phyloP scores from a whole-genome alignment of 2,329 filamentous ascomycete species.

The Colletotrichum sp. region DNA sequence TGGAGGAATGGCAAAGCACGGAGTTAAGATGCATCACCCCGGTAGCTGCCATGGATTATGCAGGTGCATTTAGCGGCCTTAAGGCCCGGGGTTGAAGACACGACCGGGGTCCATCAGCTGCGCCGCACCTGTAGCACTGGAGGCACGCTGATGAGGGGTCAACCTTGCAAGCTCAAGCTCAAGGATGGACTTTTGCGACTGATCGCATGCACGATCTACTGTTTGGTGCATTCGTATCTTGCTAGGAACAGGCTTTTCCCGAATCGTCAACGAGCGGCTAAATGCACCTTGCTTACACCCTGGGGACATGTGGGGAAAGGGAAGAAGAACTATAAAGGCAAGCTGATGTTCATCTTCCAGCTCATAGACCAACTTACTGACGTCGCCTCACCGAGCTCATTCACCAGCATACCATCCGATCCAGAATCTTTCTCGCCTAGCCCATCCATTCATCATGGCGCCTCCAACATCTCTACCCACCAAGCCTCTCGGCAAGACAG shows the following conservation, averaged over 20 bases:
- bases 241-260: neutral
- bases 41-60: neutral
- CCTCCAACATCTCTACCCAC: neutral
- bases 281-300: neutral
- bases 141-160: neutral
- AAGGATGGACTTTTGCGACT: neutral
- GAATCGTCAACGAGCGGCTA: neutral
- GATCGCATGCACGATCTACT: neutral
- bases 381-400: neutral
- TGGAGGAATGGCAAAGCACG: neutral
- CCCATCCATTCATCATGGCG: neutral
- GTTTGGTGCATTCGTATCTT: neutral
- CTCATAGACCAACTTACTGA: neutral
- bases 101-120: neutral
- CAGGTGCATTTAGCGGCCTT: neutral
- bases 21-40: neutral
- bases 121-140: neutral
- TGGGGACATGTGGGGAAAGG: neutral
- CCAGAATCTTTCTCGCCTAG: neutral
- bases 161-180: neutral
- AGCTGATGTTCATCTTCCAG: neutral
- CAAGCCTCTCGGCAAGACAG: slow-evolving; percentile 44
- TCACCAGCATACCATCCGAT: neutral
- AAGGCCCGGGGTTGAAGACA: neutral
- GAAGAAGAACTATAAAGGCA: neutral